Percentiles rank a stretch among this genome's conserved stretches.
Conservation (phyloP, 2,329 filamentous ascomycete species). For the Neofusicoccum kwambonambiense region DNA sequence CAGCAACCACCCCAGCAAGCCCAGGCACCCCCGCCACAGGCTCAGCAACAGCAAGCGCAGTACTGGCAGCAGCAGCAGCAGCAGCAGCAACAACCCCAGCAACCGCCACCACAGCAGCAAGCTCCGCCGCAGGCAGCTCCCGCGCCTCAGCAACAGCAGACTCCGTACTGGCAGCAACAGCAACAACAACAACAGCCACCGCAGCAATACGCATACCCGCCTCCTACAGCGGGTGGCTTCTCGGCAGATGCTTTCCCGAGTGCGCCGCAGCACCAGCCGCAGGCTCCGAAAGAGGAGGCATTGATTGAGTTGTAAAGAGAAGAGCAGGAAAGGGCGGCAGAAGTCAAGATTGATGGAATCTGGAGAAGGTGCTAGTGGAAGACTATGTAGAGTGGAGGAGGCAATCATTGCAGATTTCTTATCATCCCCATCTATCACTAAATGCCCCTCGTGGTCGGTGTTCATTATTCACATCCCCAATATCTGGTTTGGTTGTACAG, state of each 20-base stretch:
- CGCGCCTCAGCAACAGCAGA: constrained; percentile 33
- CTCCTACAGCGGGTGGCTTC: constrained; percentile 34
- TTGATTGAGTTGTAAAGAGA: constrained; percentile 70
- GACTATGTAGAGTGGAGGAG: neutral
- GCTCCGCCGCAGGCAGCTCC: constrained; percentile 25
- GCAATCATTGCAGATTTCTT: neutral
- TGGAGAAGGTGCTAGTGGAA: neutral
- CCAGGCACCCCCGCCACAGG: constrained; percentile 19
- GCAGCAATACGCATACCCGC: constrained; percentile 34
- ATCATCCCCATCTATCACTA: neutral
- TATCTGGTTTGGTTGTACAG: neutral
- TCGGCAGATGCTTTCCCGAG: constrained; percentile 59
- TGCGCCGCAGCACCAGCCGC: constrained; percentile 57
- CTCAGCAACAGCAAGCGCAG: constrained; percentile 17
- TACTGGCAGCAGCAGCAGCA: constrained; percentile 23
- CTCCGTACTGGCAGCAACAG: constrained; percentile 26
- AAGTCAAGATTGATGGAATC: neutral
- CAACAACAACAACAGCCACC: constrained; percentile 30
- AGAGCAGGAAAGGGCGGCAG: neutral
- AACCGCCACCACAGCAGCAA: constrained; percentile 19
- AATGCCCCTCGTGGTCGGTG: neutral
- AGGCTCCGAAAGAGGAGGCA: constrained; percentile 65
- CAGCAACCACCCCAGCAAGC: constrained; percentile 22
- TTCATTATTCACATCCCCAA: neutral
- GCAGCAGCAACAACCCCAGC: constrained; percentile 16